Evolutionary conservation across 257 asterid genomes (phyloP), one percentile per base, ranked within the genome.

Genomic region (Lycium barbarum): DNA sequence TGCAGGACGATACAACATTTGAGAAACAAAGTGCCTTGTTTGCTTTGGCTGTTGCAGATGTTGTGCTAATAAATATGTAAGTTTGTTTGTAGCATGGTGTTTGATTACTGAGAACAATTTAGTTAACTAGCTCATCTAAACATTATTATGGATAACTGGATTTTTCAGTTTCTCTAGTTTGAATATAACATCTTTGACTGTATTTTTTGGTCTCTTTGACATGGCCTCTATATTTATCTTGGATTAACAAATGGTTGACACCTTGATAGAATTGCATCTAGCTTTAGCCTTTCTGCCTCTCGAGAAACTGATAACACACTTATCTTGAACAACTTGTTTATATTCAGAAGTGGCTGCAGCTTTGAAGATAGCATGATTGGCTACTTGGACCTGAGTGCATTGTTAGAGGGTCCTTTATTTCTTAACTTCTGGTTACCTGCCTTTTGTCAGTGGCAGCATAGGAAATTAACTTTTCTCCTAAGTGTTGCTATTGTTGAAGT

Each of bases 21-120:
- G 94, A 92, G 76, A 92, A 91, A 78, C 95, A 90, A 87, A 90
- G 91, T 81, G 93, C 95, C 0, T 86, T 91, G 38, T 90, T 92
- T 87, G 90, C 92, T 86, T 82, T 91, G 38, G 93, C 91, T 10
- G 88, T 89, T 7, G 88, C 95, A 2, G 91, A 91, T 83, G 86
- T 90, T 83, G 90, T 92, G 72, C 88, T 92, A 62, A 88, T 92
- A 81, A 92, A 91, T 90, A 90, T 92, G 95, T 92, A 78, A 91
- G 92, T 85, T 71, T 12, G 38, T 68, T 81, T 86, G 84, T 43
- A 84, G 85, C 40, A 58, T 82, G 71, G 67, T 72, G 81, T 2
- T 87, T 66, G 78, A 35, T 66, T 58, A 65, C 63, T 54, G 15
- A 82, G 81, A 76, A 76, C 18, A 76, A 53, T 76, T 62, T 22